Percentiles rank a stretch among this genome's conserved stretches.
phyloP scores from a whole-genome alignment of 768 basidiomycete genomes.

The Calocybe indica region DNA sequence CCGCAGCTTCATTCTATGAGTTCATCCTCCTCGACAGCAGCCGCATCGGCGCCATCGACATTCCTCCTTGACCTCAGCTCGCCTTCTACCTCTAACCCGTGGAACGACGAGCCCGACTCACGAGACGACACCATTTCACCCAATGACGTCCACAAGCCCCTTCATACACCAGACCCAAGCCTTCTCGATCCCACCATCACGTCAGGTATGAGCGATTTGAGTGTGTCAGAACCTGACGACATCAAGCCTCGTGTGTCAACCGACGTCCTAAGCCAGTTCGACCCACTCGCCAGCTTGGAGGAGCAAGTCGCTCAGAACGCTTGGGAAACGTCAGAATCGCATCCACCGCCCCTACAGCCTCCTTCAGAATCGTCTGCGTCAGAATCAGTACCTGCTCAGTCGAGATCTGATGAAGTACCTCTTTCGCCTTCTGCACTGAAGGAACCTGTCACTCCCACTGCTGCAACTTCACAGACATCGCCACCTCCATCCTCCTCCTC shows the following conservation, averaged over 20 bases:
- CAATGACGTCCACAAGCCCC: conserved; percentile 13
- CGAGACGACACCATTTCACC: conserved; percentile 12
- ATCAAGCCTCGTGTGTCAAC: conserved; percentile 20
- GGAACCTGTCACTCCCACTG: conserved; percentile 15
- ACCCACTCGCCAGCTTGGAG: conserved; percentile 55
- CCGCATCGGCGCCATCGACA: not conserved
- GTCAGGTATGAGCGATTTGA: conserved; percentile 26
- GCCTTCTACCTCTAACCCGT: conserved; percentile 32
- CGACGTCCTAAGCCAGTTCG: conserved; percentile 58
- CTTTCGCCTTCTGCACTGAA: conserved; percentile 30
- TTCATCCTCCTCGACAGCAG: no score
- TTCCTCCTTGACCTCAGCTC: conserved; percentile 3
- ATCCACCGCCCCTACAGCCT: conserved; percentile 46
- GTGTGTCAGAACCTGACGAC: conserved; percentile 11
- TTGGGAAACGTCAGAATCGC: conserved; percentile 58
- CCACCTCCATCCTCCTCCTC: conserved; percentile 35
- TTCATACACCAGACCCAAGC: conserved; percentile 38
- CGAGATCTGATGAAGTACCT: not conserved
- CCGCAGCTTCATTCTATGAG: no score
- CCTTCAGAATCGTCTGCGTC: conserved; percentile 29
- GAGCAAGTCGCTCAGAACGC: conserved; percentile 57
- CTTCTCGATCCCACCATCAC: conserved; percentile 34
- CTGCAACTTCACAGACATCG: conserved; percentile 21
- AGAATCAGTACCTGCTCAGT: not conserved
- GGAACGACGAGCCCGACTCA: conserved; percentile 24